Conservation (phyloP, 495 filamentous ascomycete species). For the Cenococcum geophilum region DNA sequence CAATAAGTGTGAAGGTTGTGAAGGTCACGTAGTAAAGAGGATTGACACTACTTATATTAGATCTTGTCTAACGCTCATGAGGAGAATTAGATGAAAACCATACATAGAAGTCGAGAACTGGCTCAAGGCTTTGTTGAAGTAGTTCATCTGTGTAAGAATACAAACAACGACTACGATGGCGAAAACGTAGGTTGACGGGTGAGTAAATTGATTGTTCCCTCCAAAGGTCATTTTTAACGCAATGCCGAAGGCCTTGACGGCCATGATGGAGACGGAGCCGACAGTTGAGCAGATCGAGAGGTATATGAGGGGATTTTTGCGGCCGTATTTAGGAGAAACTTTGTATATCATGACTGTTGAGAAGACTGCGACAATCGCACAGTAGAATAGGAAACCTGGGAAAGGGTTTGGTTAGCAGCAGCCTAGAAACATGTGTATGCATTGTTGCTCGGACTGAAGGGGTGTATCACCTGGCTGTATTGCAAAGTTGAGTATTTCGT, state of each 20-base stretch:
- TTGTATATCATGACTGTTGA: conserved; percentile 93
- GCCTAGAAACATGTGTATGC: not conserved
- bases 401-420: conserved; percentile 31
- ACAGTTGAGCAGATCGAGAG: conserved; percentile 96
- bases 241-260: conserved; percentile 95
- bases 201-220: conserved; percentile 88
- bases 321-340: conserved; percentile 79
- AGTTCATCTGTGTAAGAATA: conserved; percentile 98
- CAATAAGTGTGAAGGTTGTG: conserved; percentile 87
- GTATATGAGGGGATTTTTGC: conserved; percentile 90
- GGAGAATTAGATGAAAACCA: conserved; percentile 33
- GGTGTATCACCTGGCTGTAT: conserved; percentile 69
- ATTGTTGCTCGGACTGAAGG: not conserved
- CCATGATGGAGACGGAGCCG: conserved; percentile 96
- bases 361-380: conserved; percentile 67
- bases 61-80: not conserved
- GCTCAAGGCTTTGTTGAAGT: conserved; percentile 97
- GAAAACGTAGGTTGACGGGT: conserved; percentile 94
- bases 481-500: conserved; percentile 81
- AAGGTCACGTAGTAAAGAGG: conserved; percentile 99
- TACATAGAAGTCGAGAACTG: conserved; percentile 97
- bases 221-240: conserved; percentile 86
- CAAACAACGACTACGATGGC: conserved; percentile 86
- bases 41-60: conserved; percentile 65
- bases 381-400: conserved; percentile 82